Evolutionary conservation across 768 basidiomycete species (phyloP).

Genomic region (Boletus reticulatus): DNA sequence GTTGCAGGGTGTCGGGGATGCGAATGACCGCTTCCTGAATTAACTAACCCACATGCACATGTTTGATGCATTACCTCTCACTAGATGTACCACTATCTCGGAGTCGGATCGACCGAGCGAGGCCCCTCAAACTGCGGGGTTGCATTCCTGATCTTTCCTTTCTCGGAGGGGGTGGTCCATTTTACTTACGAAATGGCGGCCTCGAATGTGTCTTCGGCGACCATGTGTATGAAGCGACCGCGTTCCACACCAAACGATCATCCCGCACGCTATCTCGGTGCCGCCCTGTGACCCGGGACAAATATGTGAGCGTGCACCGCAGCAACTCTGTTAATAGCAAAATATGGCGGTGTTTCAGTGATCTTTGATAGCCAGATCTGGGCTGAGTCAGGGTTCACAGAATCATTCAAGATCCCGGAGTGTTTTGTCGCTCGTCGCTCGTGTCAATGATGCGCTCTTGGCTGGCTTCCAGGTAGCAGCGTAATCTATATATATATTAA

Average conservation of each 20-base stretch:
- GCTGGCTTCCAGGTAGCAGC: conserved; percentile 9
- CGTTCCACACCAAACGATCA: conserved; percentile 1
- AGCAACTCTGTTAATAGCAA: conserved; percentile 13
- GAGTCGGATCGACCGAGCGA: conserved; percentile 26
- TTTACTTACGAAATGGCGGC: conserved; percentile 16
- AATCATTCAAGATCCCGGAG: conserved; percentile 5
- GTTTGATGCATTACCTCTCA: conserved; percentile 7
- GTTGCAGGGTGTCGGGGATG: conserved; percentile 14
- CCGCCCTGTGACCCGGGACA: conserved; percentile 17
- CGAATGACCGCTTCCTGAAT: conserved; percentile 26
- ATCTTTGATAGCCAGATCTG: conserved; percentile 6
- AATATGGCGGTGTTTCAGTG: conserved; percentile 12
- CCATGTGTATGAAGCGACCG: background rate
- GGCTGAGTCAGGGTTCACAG: conserved; percentile 8
- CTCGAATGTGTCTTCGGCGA: conserved; percentile 8
- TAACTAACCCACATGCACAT: conserved; percentile 13
- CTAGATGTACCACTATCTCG: conserved; percentile 7
- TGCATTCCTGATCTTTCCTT: conserved; percentile 14
- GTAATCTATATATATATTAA: conserved; percentile 11
- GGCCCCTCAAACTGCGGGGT: conserved; percentile 33
- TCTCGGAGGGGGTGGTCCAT: conserved; percentile 9
- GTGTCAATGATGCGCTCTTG: conserved; percentile 10
- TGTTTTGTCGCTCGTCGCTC: conserved; percentile 4
- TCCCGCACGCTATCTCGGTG: conserved; percentile 22
- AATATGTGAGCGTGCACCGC: conserved; percentile 12